Evolutionary conservation across 345 rosid species (phyloP).

Genomic region (Barbarea vulgaris): DNA sequence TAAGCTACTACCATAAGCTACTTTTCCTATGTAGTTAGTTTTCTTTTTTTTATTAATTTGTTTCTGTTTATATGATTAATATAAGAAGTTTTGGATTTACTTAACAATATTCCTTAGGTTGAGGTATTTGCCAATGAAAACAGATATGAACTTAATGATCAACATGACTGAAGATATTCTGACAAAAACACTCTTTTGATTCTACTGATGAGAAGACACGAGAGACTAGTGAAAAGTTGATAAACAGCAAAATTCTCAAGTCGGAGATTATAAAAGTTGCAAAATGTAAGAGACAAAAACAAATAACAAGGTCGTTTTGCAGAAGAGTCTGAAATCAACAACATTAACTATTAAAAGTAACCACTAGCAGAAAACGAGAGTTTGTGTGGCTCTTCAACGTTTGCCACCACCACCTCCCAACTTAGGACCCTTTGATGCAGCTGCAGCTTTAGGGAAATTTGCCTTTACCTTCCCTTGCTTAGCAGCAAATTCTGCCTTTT

Average conservation of each 20-base stretch:
- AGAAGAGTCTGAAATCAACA: constrained; percentile 28
- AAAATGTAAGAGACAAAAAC: constrained; percentile 11
- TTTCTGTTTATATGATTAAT: too few species aligned
- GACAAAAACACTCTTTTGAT: background rate
- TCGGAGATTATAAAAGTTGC: constrained; percentile 26
- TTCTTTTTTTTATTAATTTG: too few species aligned
- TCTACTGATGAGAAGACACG: background rate
- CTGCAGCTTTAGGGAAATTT: constrained; percentile 41
- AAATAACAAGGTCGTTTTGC: constrained; percentile 29
- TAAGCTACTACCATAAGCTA: too few species aligned
- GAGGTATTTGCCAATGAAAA: too few species aligned
- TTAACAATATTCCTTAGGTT: too few species aligned
- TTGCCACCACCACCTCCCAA: constrained; percentile 51
- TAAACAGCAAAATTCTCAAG: constrained; percentile 24
- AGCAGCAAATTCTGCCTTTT: constrained; percentile 41
- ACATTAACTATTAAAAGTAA: constrained; percentile 29
- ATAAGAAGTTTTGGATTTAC: too few species aligned
- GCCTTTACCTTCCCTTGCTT: constrained; percentile 42
- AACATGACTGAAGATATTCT: too few species aligned
- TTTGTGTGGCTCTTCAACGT: constrained; percentile 29
- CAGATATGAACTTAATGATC: too few species aligned
- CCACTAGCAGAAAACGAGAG: constrained; percentile 24
- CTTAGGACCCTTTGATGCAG: constrained; percentile 42
- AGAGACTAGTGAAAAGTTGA: background rate
- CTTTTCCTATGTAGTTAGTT: too few species aligned